A percentile compares a stretch with the other conserved stretches of the same genome.
Evolutionary conservation across 139 green algal species (phyloP).

Genomic region (Tetraselmis chui): DNA sequence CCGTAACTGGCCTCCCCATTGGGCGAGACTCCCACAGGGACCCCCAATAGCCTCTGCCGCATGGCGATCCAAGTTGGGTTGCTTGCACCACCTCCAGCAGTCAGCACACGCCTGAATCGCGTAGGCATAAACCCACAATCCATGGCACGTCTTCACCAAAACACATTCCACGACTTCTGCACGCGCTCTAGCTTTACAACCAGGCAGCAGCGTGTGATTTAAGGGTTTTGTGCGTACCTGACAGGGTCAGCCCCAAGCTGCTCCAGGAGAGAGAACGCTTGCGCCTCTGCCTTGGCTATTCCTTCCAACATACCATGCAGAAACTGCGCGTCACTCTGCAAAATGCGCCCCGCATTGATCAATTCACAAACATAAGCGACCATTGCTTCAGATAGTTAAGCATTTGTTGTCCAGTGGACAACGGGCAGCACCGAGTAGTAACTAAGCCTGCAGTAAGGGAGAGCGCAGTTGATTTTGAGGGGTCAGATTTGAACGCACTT

Average conservation of each 20-base stretch:
- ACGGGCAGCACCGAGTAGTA: no score
- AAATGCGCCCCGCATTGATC: constrained; percentile 3
- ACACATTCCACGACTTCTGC: no score
- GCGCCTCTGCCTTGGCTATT: constrained; percentile 73
- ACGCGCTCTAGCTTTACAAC: no score
- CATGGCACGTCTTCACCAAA: no score
- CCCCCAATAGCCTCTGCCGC: constrained; percentile 47
- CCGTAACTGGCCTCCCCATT: constrained; percentile 68
- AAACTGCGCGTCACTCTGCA: constrained; percentile 24
- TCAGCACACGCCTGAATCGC: constrained; percentile 18
- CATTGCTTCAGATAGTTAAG: no score
- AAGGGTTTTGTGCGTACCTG: no score
- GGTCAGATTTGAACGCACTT: constrained; percentile 10
- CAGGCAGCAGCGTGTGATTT: no score
- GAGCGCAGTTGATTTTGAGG: no score
- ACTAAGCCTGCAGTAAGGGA: no score
- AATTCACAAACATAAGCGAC: constrained; percentile 1
- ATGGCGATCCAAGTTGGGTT: constrained; percentile 75
- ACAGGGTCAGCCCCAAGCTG: constrained; percentile 57
- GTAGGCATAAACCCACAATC: constrained; percentile 25
- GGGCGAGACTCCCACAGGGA: constrained; percentile 50
- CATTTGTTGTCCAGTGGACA: no score
- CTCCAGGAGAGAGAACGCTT: constrained; percentile 53
- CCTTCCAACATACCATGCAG: constrained; percentile 68
- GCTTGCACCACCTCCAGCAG: constrained; percentile 67